A percentile compares a stretch with the other conserved stretches of the same genome.
phyloP scores from a whole-genome alignment of 2,329 filamentous ascomycete species.

The Septoria petroselini region DNA sequence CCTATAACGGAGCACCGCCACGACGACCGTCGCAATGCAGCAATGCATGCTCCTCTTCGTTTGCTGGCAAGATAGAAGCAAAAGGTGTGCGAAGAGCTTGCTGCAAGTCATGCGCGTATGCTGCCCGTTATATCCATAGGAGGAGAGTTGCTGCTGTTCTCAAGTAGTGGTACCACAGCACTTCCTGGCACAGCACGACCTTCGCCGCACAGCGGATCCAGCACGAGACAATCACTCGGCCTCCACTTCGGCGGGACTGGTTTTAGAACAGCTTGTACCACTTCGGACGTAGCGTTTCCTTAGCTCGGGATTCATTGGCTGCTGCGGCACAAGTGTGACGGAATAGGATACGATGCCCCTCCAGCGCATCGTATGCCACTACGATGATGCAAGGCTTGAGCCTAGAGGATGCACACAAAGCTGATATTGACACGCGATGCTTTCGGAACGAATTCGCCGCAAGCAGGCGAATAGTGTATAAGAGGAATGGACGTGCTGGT shows the following conservation, averaged over 20 bases:
- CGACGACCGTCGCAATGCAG: too few relatives aligned
- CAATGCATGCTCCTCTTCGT: too few relatives aligned
- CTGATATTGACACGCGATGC: constrained; percentile 10
- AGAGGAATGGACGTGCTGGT: constrained; percentile 4
- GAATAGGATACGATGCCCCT: constrained; percentile 8
- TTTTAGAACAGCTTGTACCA: constrained; percentile 11
- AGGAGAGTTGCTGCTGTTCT: neutral
- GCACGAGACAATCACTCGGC: neutral
- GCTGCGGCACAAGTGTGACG: constrained; percentile 3
- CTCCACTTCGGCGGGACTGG: constrained; percentile 4
- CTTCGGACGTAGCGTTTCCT: constrained; percentile 9
- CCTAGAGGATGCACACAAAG: neutral
- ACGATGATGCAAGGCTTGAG: constrained; percentile 8
- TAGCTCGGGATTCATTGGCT: neutral
- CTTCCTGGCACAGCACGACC: neutral
- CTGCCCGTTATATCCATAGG: neutral
- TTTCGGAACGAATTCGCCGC: neutral
- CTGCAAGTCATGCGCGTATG: too few relatives aligned
- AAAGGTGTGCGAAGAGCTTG: too few relatives aligned
- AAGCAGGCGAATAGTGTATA: neutral
- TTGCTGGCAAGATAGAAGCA: too few relatives aligned
- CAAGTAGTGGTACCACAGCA: neutral
- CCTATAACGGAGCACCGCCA: too few relatives aligned
- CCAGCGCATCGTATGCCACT: constrained; percentile 1
- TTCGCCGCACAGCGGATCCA: constrained; percentile 2